Conservation (phyloP, 805 yeast species). For the Saccharomycopsis babjevae region DNA sequence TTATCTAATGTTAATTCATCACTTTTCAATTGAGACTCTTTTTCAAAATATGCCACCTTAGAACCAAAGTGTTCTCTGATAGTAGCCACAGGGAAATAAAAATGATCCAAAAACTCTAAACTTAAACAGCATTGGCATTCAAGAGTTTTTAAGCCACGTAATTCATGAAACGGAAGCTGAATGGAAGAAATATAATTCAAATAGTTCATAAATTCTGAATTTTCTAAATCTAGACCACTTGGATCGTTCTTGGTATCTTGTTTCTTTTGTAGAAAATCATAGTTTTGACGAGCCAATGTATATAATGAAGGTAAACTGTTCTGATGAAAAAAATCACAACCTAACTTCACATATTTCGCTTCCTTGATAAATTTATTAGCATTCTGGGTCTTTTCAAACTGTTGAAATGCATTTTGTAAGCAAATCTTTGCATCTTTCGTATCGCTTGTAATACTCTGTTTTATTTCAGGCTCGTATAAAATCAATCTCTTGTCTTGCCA, state of each 20-base stretch:
- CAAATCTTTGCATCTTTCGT: slow-evolving; percentile 1
- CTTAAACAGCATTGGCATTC: neutral
- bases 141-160: neutral
- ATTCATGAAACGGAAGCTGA: neutral
- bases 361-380: neutral
- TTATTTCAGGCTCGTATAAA: neutral
- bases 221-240: neutral
- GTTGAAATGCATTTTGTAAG: neutral
- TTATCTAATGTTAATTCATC: neutral
- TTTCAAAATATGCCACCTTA: neutral
- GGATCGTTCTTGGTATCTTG: neutral
- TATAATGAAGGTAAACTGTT: slow-evolving; percentile 4
- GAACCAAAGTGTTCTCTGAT: neutral
- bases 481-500: slow-evolving; percentile 16
- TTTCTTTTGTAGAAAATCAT: neutral
- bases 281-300: neutral
- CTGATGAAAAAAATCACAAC: neutral
- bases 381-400: neutral
- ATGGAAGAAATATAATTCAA: neutral
- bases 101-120: neutral
- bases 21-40: neutral
- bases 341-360: slow-evolving; percentile 4
- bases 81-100: neutral
- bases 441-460: neutral
- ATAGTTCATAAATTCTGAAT: neutral